Conservation (phyloP, 129 eudicot genomes). For the Sambucus nigra region DNA sequence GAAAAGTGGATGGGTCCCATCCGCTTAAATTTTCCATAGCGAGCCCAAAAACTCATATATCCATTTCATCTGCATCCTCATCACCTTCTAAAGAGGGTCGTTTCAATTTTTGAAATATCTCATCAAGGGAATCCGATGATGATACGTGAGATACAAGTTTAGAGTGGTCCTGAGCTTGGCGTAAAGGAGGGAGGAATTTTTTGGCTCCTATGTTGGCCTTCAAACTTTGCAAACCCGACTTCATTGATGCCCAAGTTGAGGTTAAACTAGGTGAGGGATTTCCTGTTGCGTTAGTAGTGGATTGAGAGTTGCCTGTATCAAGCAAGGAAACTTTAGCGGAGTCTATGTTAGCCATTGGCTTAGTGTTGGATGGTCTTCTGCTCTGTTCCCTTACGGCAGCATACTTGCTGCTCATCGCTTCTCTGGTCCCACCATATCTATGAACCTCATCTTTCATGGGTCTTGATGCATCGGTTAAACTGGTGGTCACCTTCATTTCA, state of each 20-base stretch:
- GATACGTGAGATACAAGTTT: conserved; percentile 27
- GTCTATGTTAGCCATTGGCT: conserved; percentile 31
- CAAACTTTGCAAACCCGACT: conserved; percentile 46
- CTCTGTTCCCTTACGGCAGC: conserved; percentile 66
- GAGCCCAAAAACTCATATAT: conserved; percentile 9
- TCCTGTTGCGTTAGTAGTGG: conserved; percentile 11
- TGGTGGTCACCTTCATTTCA: conserved; percentile 31
- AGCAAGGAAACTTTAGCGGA: conserved; percentile 66
- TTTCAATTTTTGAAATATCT: conserved; percentile 66
- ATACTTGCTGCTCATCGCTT: conserved; percentile 79
- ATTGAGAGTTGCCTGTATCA: conserved; percentile 24
- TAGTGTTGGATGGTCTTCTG: conserved; percentile 23
- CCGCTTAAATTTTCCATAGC: not conserved
- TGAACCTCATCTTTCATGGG: conserved; percentile 31
- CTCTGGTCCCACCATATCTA: conserved; percentile 53
- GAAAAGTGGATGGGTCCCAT: not conserved
- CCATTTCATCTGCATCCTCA: conserved; percentile 28
- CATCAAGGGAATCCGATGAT: conserved; percentile 62
- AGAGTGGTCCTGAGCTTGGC: conserved; percentile 29
- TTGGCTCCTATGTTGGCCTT: conserved; percentile 57
- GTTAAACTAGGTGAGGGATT: conserved; percentile 40
- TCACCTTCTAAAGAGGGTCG: conserved; percentile 35
- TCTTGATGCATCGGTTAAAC: conserved; percentile 31
- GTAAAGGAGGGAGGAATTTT: conserved; percentile 44
- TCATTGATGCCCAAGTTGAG: conserved; percentile 74